These are phyloP conservation scores for maize (Zea mays) DNA, from an alignment of 176 grass and related monocot species.

Conservation along the genomic window Zm-B73-REFERENCE-NAM-5.0 NC_050096.1:9045001-9045500, in stretches of 20 bases:
- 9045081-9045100: neutral
- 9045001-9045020: neutral
- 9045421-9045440: constrained; percentile 16
- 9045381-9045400: constrained; percentile 27
- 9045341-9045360: neutral
- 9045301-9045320: constrained; percentile 4
- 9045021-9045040: constrained; percentile 14
- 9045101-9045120: neutral
- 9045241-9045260: neutral
- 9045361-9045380: neutral
- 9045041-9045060: neutral
- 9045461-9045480: constrained; percentile 93
- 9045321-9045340: constrained; percentile 17
- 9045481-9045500: constrained; percentile 87
- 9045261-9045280: constrained; percentile 9
- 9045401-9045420: neutral
- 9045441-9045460: constrained; percentile 49
- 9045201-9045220: neutral
- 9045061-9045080: neutral
- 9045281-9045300: constrained; percentile 7
- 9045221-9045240: constrained; percentile 8
- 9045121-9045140: neutral
- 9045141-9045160: neutral
- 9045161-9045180: neutral
- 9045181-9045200: neutral